Evolutionary conservation across 805 yeast species (phyloP).

Genomic region (Komagataella pseudopastoris): DNA sequence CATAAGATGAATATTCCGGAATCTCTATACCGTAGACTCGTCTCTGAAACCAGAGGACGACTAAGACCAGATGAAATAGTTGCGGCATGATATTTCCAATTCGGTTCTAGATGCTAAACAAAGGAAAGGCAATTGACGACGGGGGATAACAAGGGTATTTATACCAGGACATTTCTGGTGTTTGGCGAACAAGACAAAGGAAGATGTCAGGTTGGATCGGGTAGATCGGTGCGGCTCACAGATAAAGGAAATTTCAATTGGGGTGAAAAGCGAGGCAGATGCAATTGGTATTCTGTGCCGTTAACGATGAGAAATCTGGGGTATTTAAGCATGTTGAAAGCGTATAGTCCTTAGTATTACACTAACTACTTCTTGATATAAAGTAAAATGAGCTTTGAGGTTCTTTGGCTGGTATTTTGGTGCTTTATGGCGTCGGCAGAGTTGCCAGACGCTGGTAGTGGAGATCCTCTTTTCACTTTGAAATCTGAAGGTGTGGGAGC

Average conservation of each 20-base stretch:
- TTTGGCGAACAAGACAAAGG: not conserved
- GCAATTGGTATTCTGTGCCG: not conserved
- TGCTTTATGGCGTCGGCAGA: not conserved
- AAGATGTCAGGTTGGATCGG: not conserved
- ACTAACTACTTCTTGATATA: not conserved
- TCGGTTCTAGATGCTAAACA: not conserved
- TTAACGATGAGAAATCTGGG: not conserved
- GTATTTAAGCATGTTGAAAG: not conserved
- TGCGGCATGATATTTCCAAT: not conserved
- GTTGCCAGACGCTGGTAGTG: not conserved
- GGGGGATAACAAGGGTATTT: not conserved
- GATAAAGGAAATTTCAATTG: not conserved
- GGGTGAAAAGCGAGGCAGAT: not conserved
- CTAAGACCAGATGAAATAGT: not conserved
- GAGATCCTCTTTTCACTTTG: not conserved
- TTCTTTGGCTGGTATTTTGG: not conserved
- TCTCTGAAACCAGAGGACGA: not conserved
- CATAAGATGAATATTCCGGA: not conserved
- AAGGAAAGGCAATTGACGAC: no score
- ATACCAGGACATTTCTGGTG: not conserved
- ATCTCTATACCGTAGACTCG: not conserved
- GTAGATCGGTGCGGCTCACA: not conserved
- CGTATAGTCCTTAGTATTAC: not conserved
- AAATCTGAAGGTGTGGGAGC: not conserved
- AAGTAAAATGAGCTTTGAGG: not conserved